Percentiles rank a stretch among this genome's conserved stretches.
Conservation (phyloP, 2,329 filamentous ascomycete genomes). For the Fusarium citri region DNA sequence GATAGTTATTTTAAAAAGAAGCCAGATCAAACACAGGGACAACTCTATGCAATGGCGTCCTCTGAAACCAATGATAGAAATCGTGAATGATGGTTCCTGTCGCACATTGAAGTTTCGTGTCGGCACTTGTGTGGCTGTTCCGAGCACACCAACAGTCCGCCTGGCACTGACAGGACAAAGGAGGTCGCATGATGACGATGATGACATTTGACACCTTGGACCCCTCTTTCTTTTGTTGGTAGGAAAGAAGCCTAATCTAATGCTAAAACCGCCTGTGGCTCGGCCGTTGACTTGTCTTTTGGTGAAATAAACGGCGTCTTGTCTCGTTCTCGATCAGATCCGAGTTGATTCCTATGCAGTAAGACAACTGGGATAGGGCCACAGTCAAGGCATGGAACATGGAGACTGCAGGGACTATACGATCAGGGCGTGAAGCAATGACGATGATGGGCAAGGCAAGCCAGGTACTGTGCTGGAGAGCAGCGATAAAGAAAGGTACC, state of each 20-base stretch:
- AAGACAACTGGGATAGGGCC: background rate
- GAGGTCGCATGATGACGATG: slow-evolving; percentile 38
- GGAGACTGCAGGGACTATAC: background rate
- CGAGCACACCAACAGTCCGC: slow-evolving; percentile 12
- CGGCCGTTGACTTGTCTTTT: slow-evolving; percentile 34
- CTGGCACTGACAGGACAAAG: slow-evolving; percentile 15
- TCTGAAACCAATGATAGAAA: background rate
- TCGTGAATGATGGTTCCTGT: slow-evolving; percentile 13
- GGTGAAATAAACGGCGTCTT: slow-evolving; percentile 16
- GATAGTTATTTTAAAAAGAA: background rate
- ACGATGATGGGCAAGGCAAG: background rate
- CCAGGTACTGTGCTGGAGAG: background rate
- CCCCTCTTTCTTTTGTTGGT: slow-evolving; percentile 19
- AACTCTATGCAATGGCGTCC: background rate
- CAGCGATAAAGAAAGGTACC: background rate
- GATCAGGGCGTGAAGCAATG: background rate
- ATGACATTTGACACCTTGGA: slow-evolving; percentile 40
- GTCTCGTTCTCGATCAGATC: background rate
- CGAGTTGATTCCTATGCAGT: background rate
- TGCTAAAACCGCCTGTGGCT: slow-evolving; percentile 10
- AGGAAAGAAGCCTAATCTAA: background rate
- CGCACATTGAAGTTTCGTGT: slow-evolving; percentile 28
- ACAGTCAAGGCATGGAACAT: background rate
- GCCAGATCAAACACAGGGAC: background rate
- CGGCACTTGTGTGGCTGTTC: slow-evolving; percentile 36